These are phyloP conservation scores for Cytospora piceae DNA, from an alignment of 2,329 filamentous ascomycete species.

Conservation along the genomic window DNA sequence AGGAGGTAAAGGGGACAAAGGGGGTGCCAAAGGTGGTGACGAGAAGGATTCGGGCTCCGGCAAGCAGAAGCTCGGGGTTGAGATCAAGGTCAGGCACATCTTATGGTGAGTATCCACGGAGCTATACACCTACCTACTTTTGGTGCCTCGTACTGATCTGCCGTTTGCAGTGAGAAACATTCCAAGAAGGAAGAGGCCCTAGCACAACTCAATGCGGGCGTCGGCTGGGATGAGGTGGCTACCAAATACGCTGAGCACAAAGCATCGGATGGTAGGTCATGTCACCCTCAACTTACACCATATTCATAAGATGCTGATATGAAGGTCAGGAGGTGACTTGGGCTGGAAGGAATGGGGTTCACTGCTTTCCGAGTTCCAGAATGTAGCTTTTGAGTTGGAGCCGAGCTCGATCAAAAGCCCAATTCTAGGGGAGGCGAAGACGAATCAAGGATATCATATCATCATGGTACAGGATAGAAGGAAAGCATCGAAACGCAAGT, in stretches of 20 bases:
- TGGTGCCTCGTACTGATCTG: neutral
- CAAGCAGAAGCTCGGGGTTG: slow-evolving; percentile 61
- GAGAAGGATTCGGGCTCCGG: slow-evolving; percentile 30
- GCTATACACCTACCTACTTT: neutral
- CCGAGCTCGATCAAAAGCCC: slow-evolving; percentile 66
- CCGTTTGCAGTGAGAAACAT: slow-evolving; percentile 69
- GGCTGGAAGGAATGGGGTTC: slow-evolving; percentile 70
- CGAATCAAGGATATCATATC: slow-evolving; percentile 77
- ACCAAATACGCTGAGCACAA: slow-evolving; percentile 77
- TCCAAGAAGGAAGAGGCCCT: slow-evolving; percentile 77
- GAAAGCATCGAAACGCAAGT: slow-evolving; percentile 35
- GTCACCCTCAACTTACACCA: neutral
- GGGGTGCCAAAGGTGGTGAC: slow-evolving; percentile 37
- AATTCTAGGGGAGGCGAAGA: slow-evolving; percentile 72
- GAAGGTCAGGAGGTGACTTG: slow-evolving; percentile 63
- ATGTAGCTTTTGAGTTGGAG: slow-evolving; percentile 71
- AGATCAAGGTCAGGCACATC: slow-evolving; percentile 77
- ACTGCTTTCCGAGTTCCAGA: slow-evolving; percentile 70
- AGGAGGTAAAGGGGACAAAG: slow-evolving; percentile 36
- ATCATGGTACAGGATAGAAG: slow-evolving; percentile 72
- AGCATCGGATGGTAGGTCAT: slow-evolving; percentile 61
- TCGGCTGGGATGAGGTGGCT: slow-evolving; percentile 77
- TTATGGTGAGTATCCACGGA: slow-evolving; percentile 46
- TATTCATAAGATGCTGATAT: neutral
- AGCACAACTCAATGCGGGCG: slow-evolving; percentile 66